Percentiles rank a stretch among this genome's conserved stretches.
phyloP scores from a whole-genome alignment of 345 rosid species.

The Toxicodendron radicans region DNA sequence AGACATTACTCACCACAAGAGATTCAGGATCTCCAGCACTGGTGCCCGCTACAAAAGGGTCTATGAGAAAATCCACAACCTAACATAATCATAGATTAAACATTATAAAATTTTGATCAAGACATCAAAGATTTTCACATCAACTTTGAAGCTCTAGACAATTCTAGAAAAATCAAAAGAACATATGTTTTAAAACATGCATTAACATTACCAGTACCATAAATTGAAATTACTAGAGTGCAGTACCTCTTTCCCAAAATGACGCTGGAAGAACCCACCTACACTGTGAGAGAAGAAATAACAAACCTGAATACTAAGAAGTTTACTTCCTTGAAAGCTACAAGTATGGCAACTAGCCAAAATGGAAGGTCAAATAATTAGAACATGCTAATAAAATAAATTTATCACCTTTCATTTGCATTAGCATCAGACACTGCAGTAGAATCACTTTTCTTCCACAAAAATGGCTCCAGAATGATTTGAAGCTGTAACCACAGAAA shows the following conservation, averaged over 20 bases:
- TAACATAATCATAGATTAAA: slow-evolving; percentile 26
- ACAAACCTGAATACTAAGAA: slow-evolving; percentile 11
- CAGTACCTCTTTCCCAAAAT: slow-evolving; percentile 86
- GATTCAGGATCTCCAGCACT: slow-evolving; percentile 85
- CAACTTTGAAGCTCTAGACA: slow-evolving; percentile 1
- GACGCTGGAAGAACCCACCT: slow-evolving; percentile 70
- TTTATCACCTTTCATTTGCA: slow-evolving; percentile 51
- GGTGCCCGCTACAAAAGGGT: slow-evolving; percentile 96
- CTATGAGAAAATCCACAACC: slow-evolving; percentile 95
- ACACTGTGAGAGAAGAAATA: slow-evolving; percentile 51
- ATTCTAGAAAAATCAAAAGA: neutral
- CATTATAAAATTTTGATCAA: slow-evolving; percentile 18
- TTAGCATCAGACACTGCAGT: slow-evolving; percentile 38
- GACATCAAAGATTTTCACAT: neutral
- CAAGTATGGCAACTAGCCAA: neutral
- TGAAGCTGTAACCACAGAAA: slow-evolving; percentile 48
- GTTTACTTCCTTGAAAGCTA: slow-evolving; percentile 4
- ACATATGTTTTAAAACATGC: slow-evolving; percentile 1
- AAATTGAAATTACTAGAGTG: slow-evolving; percentile 11
- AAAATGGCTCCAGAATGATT: slow-evolving; percentile 67
- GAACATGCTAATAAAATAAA: slow-evolving; percentile 1
- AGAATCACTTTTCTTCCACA: slow-evolving; percentile 64
- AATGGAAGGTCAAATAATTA: neutral
- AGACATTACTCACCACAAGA: slow-evolving; percentile 74
- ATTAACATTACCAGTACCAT: slow-evolving; percentile 7